Base-by-base conservation (phyloP, 352 stramenopile genomes). In the Globisporangium ultimum region DNA sequence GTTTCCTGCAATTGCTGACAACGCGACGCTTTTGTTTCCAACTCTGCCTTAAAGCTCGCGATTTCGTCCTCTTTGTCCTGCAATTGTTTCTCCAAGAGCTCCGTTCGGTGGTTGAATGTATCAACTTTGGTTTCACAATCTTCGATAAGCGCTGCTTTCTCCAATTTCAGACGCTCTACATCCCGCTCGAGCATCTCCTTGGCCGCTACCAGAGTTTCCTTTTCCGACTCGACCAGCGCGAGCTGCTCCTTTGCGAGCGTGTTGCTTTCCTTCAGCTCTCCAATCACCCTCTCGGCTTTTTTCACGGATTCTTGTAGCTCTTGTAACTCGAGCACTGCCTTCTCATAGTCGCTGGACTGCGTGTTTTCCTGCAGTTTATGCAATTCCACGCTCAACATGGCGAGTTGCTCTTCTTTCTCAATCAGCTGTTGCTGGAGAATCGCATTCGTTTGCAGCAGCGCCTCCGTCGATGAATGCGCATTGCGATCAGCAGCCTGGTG, bases 361-460 rank as follows among this genome's bases (percentile, higher is more conserved):
- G 38, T 43, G 14, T 17, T 43, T 43, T 17, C 14, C 38, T 43
- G 10, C 38, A 43, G 11, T 10, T 17, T 17, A 43, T 3, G 38
- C 38, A 43, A n/a, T 38, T 56, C 21, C 38, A 50, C 22, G 4
- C 48, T 47, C 8, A 55, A 21, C 12, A 2, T 17, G 4, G 41
- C 60, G 12, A 53, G 32, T 48, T 67, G 38, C n/a, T 53, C 48
- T 12, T 63, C 61, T 15, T 58, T 55, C 11, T 58, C 61, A 21
- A 11, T 42, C 24, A 67, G 32, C 32, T 67, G 54, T 11, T 57
- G 48, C 48, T 63, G 52, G 14, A 63, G 18, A 12, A 53, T 61
- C 40, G 58, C 52, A 21, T 55, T 67, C 14, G 49, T 50, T 13
- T 66, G 60, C 10, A 53, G 41, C n/a, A 62, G 46, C 15, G 21